A percentile compares a stretch with the other conserved stretches of the same genome.
These are phyloP conservation scores for Metarhizium humberi DNA, from an alignment of 2,329 filamentous ascomycete genomes.

Conservation along the genomic window DNA sequence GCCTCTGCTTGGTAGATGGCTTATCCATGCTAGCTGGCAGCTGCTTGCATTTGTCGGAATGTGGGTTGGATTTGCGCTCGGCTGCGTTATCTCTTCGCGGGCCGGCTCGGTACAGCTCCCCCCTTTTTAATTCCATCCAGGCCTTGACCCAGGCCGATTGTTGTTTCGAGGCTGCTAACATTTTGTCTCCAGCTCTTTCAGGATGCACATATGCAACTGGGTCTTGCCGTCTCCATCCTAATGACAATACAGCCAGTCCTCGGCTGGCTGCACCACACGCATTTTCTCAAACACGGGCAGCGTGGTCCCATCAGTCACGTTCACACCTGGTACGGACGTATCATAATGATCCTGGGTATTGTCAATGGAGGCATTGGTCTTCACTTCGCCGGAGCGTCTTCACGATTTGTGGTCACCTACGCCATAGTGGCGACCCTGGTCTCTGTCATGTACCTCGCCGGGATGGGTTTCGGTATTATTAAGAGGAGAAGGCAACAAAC, in stretches of 20 bases:
- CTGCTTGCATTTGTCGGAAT: slow-evolving; percentile 42
- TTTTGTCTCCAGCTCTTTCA: slow-evolving; percentile 34
- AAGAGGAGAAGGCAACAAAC: not conserved
- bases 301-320: slow-evolving; percentile 43
- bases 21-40: slow-evolving; percentile 48
- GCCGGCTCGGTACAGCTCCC: slow-evolving; percentile 29
- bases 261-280: slow-evolving; percentile 46
- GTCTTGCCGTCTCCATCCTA: slow-evolving; percentile 43
- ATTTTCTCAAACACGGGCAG: slow-evolving; percentile 36
- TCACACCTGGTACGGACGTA: slow-evolving; percentile 55
- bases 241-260: slow-evolving; percentile 49
- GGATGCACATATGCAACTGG: slow-evolving; percentile 46
- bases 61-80: slow-evolving; percentile 51
- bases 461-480: not conserved
- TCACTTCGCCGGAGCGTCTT: slow-evolving; percentile 33
- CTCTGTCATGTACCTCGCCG: not conserved
- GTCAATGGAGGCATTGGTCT: slow-evolving; percentile 56
- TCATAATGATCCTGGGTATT: slow-evolving; percentile 47
- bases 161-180: not conserved
- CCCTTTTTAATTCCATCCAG: not conserved
- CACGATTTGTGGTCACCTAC: slow-evolving; percentile 41
- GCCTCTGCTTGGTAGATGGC: slow-evolving; percentile 47
- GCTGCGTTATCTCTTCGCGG: slow-evolving; percentile 39
- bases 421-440: slow-evolving; percentile 36
- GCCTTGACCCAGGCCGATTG: not conserved